Evolutionary conservation across 768 basidiomycete species (phyloP), one percentile per base, ranked within the genome.

Genomic region (Leccinum ochraceum): DNA sequence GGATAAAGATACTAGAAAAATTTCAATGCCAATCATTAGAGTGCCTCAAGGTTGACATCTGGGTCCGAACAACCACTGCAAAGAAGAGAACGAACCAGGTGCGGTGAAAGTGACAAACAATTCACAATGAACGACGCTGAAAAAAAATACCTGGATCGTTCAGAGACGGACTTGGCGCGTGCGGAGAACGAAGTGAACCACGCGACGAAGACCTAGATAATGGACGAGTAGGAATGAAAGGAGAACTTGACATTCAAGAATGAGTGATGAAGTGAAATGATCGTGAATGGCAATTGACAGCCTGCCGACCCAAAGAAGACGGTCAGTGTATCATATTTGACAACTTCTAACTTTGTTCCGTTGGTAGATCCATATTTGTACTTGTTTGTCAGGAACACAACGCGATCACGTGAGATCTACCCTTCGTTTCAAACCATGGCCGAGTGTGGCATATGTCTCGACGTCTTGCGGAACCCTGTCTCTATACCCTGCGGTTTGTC

Each of bases 1-100:
- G n/a, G n/a, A n/a, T n/a, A n/a, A n/a, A n/a, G n/a, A n/a, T n/a
- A n/a, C n/a, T n/a, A n/a, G n/a, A n/a, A n/a, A n/a, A n/a, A n/a
- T n/a, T n/a, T n/a, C n/a, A n/a, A n/a, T n/a, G n/a, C n/a, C n/a
- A n/a, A n/a, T n/a, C n/a, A n/a, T n/a, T 93, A 70, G 81, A 84
- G 71, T 93, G 91, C 75, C 88, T 92, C 69, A 93, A 76, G 44
- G 86, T 87, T 65, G 89, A 90, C 76, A 93, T 87, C 61, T 92
- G 90, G 66, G 84, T 86, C 58, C 91, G 85, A 56, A 92, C 80
- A 63, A 86, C 83, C 69, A 92, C 91, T 93, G 67, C 54, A 67
- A 62, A 60, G 63, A 70, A 67, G 46, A 61, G 61, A 68, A 67
- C 63, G 71, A 70, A 74, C 67, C 66, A 58, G 59, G 54, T 65